Conservation (phyloP, 257 asterid genomes). For the Scutellaria galericulata region DNA sequence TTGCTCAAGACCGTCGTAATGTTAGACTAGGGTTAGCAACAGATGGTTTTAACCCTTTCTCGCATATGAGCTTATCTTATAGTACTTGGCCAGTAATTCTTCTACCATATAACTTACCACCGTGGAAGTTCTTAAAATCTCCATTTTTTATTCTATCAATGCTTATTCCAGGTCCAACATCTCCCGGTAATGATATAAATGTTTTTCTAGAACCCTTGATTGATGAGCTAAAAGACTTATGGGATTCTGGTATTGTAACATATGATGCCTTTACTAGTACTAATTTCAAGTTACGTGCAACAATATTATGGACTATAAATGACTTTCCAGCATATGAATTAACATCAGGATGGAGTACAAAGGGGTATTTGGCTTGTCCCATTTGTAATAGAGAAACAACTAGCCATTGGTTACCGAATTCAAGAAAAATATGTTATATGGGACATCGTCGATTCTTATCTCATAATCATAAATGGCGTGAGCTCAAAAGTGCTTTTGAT, state of each 20-base stretch:
- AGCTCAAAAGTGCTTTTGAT: neutral
- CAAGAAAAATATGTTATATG: neutral
- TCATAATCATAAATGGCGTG: constrained; percentile 5
- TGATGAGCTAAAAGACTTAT: constrained; percentile 13
- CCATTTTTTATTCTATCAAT: constrained; percentile 23
- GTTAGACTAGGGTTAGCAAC: neutral
- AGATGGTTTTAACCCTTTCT: neutral
- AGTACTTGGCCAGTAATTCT: neutral
- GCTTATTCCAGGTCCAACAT: constrained; percentile 16
- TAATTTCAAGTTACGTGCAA: neutral
- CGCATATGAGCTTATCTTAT: neutral
- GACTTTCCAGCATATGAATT: constrained; percentile 17
- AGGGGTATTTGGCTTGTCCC: constrained; percentile 24
- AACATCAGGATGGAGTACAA: constrained; percentile 25
- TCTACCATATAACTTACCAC: constrained; percentile 16
- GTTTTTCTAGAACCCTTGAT: neutral
- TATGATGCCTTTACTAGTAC: neutral
- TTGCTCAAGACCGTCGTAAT: constrained; percentile 1
- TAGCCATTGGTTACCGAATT: constrained; percentile 18
- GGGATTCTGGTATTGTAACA: neutral
- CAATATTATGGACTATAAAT: constrained; percentile 26
- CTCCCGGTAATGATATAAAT: constrained; percentile 20
- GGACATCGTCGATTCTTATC: neutral
- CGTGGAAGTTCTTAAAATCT: constrained; percentile 19
- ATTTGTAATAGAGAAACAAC: constrained; percentile 8